A percentile compares a stretch with the other conserved stretches of the same genome.
These are phyloP conservation scores for Eutrema salsugineum DNA, from an alignment of 441 rosid species.

Conservation along the genomic window DNA sequence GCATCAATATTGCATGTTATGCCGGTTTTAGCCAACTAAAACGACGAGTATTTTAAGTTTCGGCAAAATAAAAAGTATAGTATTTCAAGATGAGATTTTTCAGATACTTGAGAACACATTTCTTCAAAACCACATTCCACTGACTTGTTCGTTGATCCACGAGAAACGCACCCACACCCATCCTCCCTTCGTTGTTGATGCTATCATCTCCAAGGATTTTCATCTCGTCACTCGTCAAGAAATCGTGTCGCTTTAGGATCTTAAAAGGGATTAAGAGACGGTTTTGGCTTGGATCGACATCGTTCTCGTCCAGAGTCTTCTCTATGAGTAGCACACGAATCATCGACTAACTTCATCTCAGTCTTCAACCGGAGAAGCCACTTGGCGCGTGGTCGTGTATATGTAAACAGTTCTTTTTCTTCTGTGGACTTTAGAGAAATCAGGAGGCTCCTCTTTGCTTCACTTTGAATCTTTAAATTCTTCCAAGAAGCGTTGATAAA, in stretches of 20 bases:
- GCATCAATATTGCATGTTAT: no score
- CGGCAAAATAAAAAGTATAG: no score
- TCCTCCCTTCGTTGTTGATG: background rate
- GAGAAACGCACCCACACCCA: constrained; percentile 11
- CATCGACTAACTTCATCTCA: background rate
- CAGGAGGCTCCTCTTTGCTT: background rate
- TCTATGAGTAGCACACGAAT: background rate
- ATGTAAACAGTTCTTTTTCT: background rate
- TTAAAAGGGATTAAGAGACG: constrained; percentile 16
- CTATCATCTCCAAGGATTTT: background rate
- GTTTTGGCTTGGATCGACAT: background rate
- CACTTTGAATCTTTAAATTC: background rate
- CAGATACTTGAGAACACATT: no score
- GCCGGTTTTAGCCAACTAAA: no score
- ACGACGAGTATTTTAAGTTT: no score
- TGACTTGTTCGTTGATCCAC: constrained; percentile 3
- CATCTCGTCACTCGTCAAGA: constrained; percentile 1
- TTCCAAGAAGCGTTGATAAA: background rate
- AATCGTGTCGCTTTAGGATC: background rate
- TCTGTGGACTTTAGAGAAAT: background rate
- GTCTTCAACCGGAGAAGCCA: constrained; percentile 2
- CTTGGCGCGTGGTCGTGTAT: background rate
- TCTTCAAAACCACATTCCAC: constrained; percentile 1
- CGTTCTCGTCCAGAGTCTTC: constrained; percentile 12
- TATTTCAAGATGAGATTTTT: no score